Conservation (phyloP, 2,329 filamentous ascomycete species). For the Fusarium pseudonygamai region DNA sequence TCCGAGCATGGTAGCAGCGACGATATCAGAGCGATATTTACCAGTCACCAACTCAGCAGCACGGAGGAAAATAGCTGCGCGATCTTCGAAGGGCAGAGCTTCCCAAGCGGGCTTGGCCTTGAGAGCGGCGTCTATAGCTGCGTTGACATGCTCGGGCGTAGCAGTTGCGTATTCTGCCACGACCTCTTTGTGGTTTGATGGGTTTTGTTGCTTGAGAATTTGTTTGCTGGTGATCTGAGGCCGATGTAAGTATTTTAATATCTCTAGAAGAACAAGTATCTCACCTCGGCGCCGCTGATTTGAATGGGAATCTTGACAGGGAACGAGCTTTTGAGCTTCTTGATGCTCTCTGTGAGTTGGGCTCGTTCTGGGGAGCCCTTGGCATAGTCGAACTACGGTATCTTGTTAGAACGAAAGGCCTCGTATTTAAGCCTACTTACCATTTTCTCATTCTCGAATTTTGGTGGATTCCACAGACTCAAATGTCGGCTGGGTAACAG, state of each 20-base stretch:
- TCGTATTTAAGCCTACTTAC: rapidly evolving
- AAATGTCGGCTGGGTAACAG: conserved; percentile 3
- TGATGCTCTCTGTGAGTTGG: conserved; percentile 24
- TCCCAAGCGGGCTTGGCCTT: conserved; percentile 31
- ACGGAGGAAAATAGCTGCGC: conserved; percentile 29
- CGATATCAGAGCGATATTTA: conserved; percentile 33
- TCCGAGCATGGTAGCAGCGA: conserved; percentile 31
- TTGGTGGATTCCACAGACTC: conserved; percentile 30
- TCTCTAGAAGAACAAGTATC: rapidly evolving
- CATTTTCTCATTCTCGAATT: conserved; percentile 37
- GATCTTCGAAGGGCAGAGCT: conserved; percentile 25
- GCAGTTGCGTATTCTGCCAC: conserved; percentile 31
- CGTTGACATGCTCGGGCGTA: conserved; percentile 29
- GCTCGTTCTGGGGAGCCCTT: conserved; percentile 32
- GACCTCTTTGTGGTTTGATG: conserved; percentile 22
- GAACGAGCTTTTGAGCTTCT: conserved; percentile 26
- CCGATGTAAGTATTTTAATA: rapidly evolving
- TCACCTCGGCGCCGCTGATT: conserved; percentile 10
- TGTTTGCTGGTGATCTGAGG: conserved; percentile 6
- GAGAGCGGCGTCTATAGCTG: conserved; percentile 31
- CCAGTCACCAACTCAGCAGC: conserved; percentile 31
- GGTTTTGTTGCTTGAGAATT: conserved; percentile 28
- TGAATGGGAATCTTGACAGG: conserved; percentile 28
- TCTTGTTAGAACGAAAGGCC: not conserved
- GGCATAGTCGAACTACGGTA: conserved; percentile 27